Evolutionary conservation across 805 yeast species (phyloP), one percentile per base, ranked within the genome.

Genomic region (Pichia cephalocereana): DNA sequence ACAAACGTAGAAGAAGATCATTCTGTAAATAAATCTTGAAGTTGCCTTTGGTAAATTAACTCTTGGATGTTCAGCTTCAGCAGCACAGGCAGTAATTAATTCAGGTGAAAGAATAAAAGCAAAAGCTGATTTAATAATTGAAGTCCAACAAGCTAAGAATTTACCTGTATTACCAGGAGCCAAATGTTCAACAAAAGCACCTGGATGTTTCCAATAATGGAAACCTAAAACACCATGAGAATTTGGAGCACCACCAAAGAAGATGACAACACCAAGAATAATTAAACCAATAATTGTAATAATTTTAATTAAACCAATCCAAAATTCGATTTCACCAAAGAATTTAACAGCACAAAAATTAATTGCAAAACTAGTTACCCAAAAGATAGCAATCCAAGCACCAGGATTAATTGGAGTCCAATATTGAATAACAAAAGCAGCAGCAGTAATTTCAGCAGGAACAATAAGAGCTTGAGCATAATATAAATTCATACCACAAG

Each of bases 241-340:
- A 17, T 41, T 48, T 8, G 86, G 85, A 38, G 77, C 82, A 54
- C 84, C 86, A 46, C 85, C 86, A 59, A 79, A 75, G 48, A 78
- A 76, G 51, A 80, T 75, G 23, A 76, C 72, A 57, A 76, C 63
- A 50, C 80, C 75, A 40, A 74, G 63, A 40, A 81, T 62, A 50
- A 82, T 76, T 46, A 81, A 67, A 17, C 87, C 86, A 18, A 78
- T 58, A 56, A 84, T 75, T 30, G 83, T 74, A 30, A 82, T 48
- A n/a, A 84, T 79, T 61, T 83, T 84, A 59, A 83, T 67, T n/a
- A 74, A 57, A 0, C 85, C 79, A 49, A 79, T 71, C 82, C 82
- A 83, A 63, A 79, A 84, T 50, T 79, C 86, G 39, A 74, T 68
- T 58, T 76, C 82, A 44, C 69, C 71, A 44, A 61, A 67, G 26